These are phyloP conservation scores for Andrographis paniculata DNA, from an alignment of 305 asterid genomes.

Conservation along the genomic window DNA sequence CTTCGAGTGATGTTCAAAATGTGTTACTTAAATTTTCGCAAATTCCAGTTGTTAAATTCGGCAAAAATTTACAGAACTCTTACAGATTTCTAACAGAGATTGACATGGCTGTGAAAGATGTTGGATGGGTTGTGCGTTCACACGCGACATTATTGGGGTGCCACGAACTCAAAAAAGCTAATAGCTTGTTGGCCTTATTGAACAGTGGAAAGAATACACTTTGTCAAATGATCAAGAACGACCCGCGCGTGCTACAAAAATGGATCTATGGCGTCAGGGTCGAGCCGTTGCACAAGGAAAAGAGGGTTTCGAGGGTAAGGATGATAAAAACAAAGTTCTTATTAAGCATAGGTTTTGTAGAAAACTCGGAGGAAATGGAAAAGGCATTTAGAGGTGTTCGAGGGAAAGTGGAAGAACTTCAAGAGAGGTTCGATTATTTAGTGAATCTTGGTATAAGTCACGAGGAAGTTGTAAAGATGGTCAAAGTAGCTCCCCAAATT, in stretches of 20 bases:
- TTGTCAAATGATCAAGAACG: slow-evolving; percentile 41
- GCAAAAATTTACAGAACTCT: slow-evolving; percentile 34
- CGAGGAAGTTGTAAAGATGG: slow-evolving; percentile 38
- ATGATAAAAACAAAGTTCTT: slow-evolving; percentile 49
- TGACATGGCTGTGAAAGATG: slow-evolving; percentile 44
- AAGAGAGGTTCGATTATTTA: slow-evolving; percentile 66
- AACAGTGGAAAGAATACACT: slow-evolving; percentile 35
- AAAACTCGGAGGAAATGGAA: slow-evolving; percentile 52
- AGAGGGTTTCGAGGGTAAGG: slow-evolving; percentile 21
- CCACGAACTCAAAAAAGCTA: slow-evolving; percentile 39
- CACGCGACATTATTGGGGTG: slow-evolving; percentile 47
- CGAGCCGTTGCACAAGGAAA: slow-evolving; percentile 18
- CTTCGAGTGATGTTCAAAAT: slow-evolving; percentile 22
- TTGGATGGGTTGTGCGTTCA: slow-evolving; percentile 33
- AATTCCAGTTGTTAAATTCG: slow-evolving; percentile 34
- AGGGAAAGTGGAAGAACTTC: slow-evolving; percentile 64
- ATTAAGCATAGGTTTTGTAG: slow-evolving; percentile 51
- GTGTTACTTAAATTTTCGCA: slow-evolving; percentile 42
- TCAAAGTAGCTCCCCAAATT: slow-evolving; percentile 49
- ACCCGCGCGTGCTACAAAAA: slow-evolving; percentile 44
- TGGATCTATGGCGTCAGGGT: slow-evolving; percentile 45
- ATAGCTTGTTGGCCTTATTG: slow-evolving; percentile 26
- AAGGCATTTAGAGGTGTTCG: slow-evolving; percentile 45
- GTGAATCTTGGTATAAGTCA: slow-evolving; percentile 47
- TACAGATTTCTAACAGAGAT: slow-evolving; percentile 43